Evolutionary conservation across 768 basidiomycete species (phyloP).

Genomic region (Dictyophora rubrovolvata): DNA sequence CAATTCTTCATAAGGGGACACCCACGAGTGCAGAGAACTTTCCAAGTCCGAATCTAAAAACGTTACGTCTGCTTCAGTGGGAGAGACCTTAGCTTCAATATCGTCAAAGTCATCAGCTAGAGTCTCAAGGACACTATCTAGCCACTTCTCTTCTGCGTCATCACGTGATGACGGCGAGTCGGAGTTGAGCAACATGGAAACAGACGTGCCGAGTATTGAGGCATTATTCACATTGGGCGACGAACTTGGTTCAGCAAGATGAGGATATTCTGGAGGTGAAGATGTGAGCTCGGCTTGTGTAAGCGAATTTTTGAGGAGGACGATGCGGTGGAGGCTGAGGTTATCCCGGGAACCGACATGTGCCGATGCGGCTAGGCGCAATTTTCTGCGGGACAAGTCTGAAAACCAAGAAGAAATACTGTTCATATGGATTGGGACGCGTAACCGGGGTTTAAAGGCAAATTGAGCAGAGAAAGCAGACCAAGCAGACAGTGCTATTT

Average conservation of each 20-base stretch:
- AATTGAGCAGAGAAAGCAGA: slow-evolving; percentile 12
- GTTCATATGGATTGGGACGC: slow-evolving; percentile 33
- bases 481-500: slow-evolving; percentile 4
- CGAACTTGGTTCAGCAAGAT: slow-evolving; percentile 16
- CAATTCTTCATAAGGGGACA: background rate
- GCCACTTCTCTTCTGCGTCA: slow-evolving; percentile 67
- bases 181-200: slow-evolving; percentile 21
- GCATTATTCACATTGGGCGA: slow-evolving; percentile 12
- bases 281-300: slow-evolving; percentile 22
- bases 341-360: slow-evolving; percentile 42
- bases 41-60: slow-evolving; percentile 33
- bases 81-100: slow-evolving; percentile 33
- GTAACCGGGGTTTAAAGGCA: too few species aligned
- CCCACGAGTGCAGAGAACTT: slow-evolving; percentile 2
- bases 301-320: slow-evolving; percentile 79
- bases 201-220: slow-evolving; percentile 30
- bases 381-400: slow-evolving; percentile 58
- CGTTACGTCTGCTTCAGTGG: slow-evolving; percentile 49
- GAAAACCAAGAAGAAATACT: slow-evolving; percentile 33
- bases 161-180: slow-evolving; percentile 16
- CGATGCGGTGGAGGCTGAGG: slow-evolving; percentile 77
- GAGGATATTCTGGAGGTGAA: slow-evolving; percentile 34
- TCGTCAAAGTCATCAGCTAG: slow-evolving; percentile 55
- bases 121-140: slow-evolving; percentile 69
- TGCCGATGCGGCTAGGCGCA: slow-evolving; percentile 46